Base-by-base conservation (phyloP, 1,284 basidiomycete genomes). In the Sphaerobolus stellatus region DNA sequence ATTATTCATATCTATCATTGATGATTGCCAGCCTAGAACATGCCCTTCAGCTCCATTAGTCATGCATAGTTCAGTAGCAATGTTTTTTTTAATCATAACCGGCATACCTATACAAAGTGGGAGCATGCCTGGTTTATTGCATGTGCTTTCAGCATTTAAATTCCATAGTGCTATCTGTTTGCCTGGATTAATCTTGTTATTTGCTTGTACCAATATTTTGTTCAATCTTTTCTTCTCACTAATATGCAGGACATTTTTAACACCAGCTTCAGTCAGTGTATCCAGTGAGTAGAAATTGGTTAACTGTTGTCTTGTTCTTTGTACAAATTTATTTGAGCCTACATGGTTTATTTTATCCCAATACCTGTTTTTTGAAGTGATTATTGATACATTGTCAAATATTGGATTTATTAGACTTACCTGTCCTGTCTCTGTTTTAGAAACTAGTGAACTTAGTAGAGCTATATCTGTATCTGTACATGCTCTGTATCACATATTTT, bases 31-130 rank as follows among this genome's bases (percentile, higher is more conserved):
- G n/a, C n/a, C n/a, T n/a, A n/a, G n/a, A 0, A 61, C 24, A 22
- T 36, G 38, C 53, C 64, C 60, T 33, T 61, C 40, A 14, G 46
- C n/a, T n/a, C n/a, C 74, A 56, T 75, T 76, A 13, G 72, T 76
- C 6, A 73, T 71, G 47, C 70, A 67, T 4, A 68, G 52, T 47
- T 75, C 71, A 9, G 72, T 75, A 3, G 71, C 73, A 31, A 63
- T 48, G 57, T 75, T 74, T 4, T 62, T 34, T 29, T 68, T 65
- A 2, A 77, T 63, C 61, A 77, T 71, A 0, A 79, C 61, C 30
- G 74, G 75, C 58, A 77, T 61, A 0, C 72, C 72, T 25, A 68
- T 45, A 61, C 74, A 77, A 0, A 77, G 38, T 1, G 57, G 52
- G 2, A 76, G 50, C 20, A 60, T 68, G 4, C 66, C 70, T 7